Evolutionary conservation across 306 rosid genomes (phyloP).

Genomic region (Astragalus glycyphyllos): DNA sequence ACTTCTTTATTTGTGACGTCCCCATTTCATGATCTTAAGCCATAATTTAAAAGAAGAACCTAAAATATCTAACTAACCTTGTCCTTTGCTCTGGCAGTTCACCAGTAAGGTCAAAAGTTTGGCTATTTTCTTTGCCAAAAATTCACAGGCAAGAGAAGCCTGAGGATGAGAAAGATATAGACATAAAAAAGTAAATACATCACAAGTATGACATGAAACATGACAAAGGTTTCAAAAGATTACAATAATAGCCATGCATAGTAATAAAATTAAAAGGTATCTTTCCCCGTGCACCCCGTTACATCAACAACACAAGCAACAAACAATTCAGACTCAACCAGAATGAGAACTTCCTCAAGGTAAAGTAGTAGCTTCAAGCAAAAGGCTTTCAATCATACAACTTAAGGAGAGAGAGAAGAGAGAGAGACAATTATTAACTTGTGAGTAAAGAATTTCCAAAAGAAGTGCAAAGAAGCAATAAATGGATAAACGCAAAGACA

Average conservation of each 20-base stretch:
- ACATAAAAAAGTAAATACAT: slow-evolving; percentile 52
- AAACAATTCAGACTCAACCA: slow-evolving; percentile 43
- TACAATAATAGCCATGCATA: slow-evolving; percentile 39
- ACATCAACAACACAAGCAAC: slow-evolving; percentile 43
- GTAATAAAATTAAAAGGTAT: slow-evolving; percentile 40
- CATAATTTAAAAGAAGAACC: slow-evolving; percentile 42
- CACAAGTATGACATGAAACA: slow-evolving; percentile 76
- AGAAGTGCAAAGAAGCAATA: slow-evolving; percentile 54
- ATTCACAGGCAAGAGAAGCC: slow-evolving; percentile 35
- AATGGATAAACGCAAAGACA: slow-evolving; percentile 46
- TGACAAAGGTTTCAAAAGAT: slow-evolving; percentile 51
- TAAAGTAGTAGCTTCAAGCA: slow-evolving; percentile 44
- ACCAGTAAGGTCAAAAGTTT: slow-evolving; percentile 49
- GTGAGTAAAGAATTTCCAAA: slow-evolving; percentile 60
- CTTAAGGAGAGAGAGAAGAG: slow-evolving; percentile 25
- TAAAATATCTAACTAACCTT: slow-evolving; percentile 59
- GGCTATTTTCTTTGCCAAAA: slow-evolving; percentile 55
- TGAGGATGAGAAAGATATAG: slow-evolving; percentile 44
- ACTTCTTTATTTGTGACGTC: slow-evolving; percentile 31
- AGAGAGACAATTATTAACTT: slow-evolving; percentile 42
- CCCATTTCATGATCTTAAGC: slow-evolving; percentile 28
- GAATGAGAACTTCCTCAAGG: slow-evolving; percentile 42
- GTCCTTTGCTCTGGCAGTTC: slow-evolving; percentile 51
- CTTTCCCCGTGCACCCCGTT: slow-evolving; percentile 55
- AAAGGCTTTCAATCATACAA: slow-evolving; percentile 34